Evolutionary conservation across 441 rosid species (phyloP).

Genomic region (Cnidoscolus chayamansa): DNA sequence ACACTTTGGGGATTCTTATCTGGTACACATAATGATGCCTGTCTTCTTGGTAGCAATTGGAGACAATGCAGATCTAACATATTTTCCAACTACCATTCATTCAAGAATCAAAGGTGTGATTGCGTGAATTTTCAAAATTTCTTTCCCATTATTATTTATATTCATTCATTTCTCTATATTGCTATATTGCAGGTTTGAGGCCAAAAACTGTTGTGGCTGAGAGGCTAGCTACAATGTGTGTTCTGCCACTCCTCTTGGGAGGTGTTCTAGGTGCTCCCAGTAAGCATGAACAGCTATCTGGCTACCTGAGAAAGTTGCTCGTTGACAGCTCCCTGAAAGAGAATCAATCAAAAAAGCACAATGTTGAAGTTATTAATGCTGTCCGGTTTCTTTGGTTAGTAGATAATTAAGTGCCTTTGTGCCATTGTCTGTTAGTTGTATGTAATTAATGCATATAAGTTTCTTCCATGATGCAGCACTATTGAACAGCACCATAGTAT

Average conservation of each 20-base stretch:
- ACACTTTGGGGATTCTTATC: slow-evolving; percentile 71
- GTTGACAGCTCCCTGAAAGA: slow-evolving; percentile 54
- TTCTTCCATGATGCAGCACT: slow-evolving; percentile 55
- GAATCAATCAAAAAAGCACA: slow-evolving; percentile 48
- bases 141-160: slow-evolving; percentile 17
- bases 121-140: slow-evolving; percentile 15
- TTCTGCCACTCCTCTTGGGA: slow-evolving; percentile 83
- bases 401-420: slow-evolving; percentile 8
- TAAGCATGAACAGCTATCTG: slow-evolving; percentile 61
- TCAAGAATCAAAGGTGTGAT: slow-evolving; percentile 68
- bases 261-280: slow-evolving; percentile 90
- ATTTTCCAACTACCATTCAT: slow-evolving; percentile 54
- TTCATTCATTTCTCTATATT: slow-evolving; percentile 6
- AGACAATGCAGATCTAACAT: slow-evolving; percentile 67
- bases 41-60: slow-evolving; percentile 82
- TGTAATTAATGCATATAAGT: slow-evolving; percentile 16
- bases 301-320: slow-evolving; percentile 74
- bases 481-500: slow-evolving; percentile 77
- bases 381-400: slow-evolving; percentile 95
- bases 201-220: slow-evolving; percentile 76
- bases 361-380: slow-evolving; percentile 61
- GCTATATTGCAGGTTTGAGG: slow-evolving; percentile 60
- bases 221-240: slow-evolving; percentile 73
- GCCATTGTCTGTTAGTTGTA: slow-evolving; percentile 16
- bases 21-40: slow-evolving; percentile 79